phyloP scores from a whole-genome alignment of 2,329 filamentous ascomycete genomes.

The Onygenales sp. region DNA sequence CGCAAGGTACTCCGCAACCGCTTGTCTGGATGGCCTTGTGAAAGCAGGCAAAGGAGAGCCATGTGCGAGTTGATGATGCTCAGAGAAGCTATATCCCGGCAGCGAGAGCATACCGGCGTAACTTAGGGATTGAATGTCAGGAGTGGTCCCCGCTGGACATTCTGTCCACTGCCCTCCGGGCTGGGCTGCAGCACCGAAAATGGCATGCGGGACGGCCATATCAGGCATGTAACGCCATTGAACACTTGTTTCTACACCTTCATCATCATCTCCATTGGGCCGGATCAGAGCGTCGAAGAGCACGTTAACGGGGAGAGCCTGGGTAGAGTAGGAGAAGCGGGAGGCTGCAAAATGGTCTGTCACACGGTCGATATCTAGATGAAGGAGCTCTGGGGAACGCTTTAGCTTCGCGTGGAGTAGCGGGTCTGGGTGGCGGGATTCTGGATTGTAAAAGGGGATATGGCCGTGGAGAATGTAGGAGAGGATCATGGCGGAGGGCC shows the following conservation, averaged over 20 bases:
- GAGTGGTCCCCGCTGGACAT: slow-evolving; percentile 42
- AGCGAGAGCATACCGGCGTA: slow-evolving; percentile 54
- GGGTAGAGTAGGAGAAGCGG: slow-evolving; percentile 51
- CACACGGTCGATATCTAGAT: slow-evolving; percentile 37
- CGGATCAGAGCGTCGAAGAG: slow-evolving; percentile 50
- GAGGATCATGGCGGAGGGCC: slow-evolving; percentile 52
- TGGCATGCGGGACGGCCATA: slow-evolving; percentile 43
- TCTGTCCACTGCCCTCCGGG: slow-evolving; percentile 53
- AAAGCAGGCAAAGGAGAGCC: slow-evolving; percentile 40
- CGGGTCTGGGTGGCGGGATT: slow-evolving; percentile 45
- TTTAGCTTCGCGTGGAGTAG: slow-evolving; percentile 48
- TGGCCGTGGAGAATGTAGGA: slow-evolving; percentile 55
- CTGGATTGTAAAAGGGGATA: slow-evolving; percentile 45
- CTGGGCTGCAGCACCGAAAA: slow-evolving; percentile 41
- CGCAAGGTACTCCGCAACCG: slow-evolving; percentile 47
- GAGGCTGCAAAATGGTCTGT: slow-evolving; percentile 50
- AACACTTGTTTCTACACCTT: slow-evolving; percentile 40
- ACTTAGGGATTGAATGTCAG: slow-evolving; percentile 50
- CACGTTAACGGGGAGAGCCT: slow-evolving; percentile 51
- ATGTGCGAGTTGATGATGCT: slow-evolving; percentile 38
- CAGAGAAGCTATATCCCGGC: slow-evolving; percentile 48
- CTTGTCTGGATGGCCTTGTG: slow-evolving; percentile 44
- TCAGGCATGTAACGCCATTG: slow-evolving; percentile 45
- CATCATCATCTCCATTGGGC: slow-evolving; percentile 49
- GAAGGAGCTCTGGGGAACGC: slow-evolving; percentile 37